phyloP scores from a whole-genome alignment of 805 yeast genomes.

The Ogataea henricii region DNA sequence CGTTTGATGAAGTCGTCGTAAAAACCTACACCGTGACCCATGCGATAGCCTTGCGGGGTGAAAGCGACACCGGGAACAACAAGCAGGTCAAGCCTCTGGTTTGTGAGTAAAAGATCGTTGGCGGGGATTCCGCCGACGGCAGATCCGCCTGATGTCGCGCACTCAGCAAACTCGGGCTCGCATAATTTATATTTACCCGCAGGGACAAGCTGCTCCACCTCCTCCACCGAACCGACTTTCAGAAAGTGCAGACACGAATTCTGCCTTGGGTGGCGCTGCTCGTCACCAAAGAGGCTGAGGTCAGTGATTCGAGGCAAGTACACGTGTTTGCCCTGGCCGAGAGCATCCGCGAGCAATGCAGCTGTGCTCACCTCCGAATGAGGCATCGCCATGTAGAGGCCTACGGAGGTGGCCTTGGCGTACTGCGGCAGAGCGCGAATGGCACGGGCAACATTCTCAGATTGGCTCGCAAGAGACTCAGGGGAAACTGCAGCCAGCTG shows the following conservation, averaged over 20 bases:
- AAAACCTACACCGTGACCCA: conserved; percentile 94
- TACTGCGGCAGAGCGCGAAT: conserved; percentile 34
- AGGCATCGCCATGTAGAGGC: conserved; percentile 78
- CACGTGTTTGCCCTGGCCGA: conserved; percentile 48
- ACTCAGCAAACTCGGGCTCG: conserved; percentile 57
- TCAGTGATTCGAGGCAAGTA: conserved; percentile 54
- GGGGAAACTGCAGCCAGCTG: conserved; percentile 7
- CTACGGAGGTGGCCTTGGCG: conserved; percentile 50
- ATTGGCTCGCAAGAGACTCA: conserved; percentile 10
- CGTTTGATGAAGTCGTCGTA: conserved; percentile 76
- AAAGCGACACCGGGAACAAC: conserved; percentile 89
- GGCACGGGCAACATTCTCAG: conserved; percentile 10
- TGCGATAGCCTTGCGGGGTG: conserved; percentile 46
- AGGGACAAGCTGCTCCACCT: conserved; percentile 54
- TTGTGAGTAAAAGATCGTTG: conserved; percentile 26
- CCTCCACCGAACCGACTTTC: conserved; percentile 42
- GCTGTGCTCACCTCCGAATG: conserved; percentile 66
- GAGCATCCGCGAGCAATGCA: conserved; percentile 52
- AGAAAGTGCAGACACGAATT: conserved; percentile 59
- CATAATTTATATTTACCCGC: conserved; percentile 65
- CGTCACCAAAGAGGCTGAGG: conserved; percentile 31
- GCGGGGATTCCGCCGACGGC: conserved; percentile 1
- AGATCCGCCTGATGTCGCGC: neutral
- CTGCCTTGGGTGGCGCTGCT: conserved; percentile 31
- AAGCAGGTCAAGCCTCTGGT: conserved; percentile 57